Base-by-base conservation (phyloP, 2,329 filamentous ascomycete genomes). In the Phaeoacremonium minimum region DNA sequence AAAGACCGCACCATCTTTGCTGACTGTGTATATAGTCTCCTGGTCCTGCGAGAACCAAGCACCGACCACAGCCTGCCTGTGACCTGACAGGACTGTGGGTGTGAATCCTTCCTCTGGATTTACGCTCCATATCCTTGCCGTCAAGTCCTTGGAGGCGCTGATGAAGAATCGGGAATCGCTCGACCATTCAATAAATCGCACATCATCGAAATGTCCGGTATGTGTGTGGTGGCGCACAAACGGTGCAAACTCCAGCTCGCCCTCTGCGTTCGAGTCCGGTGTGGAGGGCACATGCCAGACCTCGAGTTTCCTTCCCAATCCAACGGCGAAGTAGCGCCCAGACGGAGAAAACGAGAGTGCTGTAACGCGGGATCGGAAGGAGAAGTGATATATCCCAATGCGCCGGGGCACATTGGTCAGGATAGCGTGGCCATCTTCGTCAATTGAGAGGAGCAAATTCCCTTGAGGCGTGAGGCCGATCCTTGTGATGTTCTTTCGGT, bases 41-140 rank as follows among this genome's bases (percentile, higher is more conserved):
- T 98, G 93, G 49, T 95, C 83, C 43, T 85, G 82, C 1, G 90
- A 94, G 57, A 98, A 98, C 81, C 89, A 98, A n/a, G 90, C 90
- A n/a, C 85, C 87, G 37, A 94, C 75, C 4, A 98, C 86, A 13
- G 78, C 83, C 60, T 96, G 89, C 57, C 89, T 83, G 63, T 98
- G 94, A 2, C 93, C 93, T 4, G 88, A 84, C 43, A 98, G 67
- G 13, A 90, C 87, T 2, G 93, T 98, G 1, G 91, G 89, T 33
- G 81, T 79, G 61, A 97, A 97, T 2, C 85, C 87, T 42, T 91
- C 86, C 52, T 95, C 88, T 2, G 82, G 75, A 48, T 94, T 77
- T 47, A 96, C 67, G 57, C 90, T 97, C 91, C 91, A 98, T 79
- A 98, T 87, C 56, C 90, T 79, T 28, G 87, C 85, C 1, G 90